Evolutionary conservation across 768 basidiomycete genomes (phyloP).

Genomic region (Pleurotus citrinopileatus): DNA sequence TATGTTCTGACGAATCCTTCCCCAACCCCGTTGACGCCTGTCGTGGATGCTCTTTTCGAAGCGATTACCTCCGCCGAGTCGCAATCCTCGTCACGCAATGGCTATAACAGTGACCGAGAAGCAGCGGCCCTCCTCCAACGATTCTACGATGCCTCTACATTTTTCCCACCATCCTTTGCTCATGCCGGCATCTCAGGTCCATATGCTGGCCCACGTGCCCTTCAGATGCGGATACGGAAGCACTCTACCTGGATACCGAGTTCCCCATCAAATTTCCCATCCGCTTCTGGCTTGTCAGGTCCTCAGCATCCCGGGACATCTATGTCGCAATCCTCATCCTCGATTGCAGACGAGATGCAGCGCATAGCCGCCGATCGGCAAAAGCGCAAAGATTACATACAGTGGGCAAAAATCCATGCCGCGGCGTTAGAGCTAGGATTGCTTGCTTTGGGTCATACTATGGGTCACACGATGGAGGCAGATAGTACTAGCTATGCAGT

Average conservation of each 20-base stretch:
- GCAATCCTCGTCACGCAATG: slow-evolving; percentile 21
- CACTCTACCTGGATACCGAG: slow-evolving; percentile 50
- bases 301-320: slow-evolving; percentile 15
- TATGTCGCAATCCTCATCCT: slow-evolving; percentile 24
- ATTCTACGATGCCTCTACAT: slow-evolving; percentile 49
- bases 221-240: slow-evolving; percentile 59
- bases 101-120: slow-evolving; percentile 27
- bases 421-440: slow-evolving; percentile 60
- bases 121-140: slow-evolving; percentile 41
- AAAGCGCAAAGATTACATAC: slow-evolving; percentile 59
- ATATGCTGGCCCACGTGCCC: slow-evolving; percentile 51
- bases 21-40: slow-evolving; percentile 44
- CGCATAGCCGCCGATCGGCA: slow-evolving; percentile 59
- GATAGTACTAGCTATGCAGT: slow-evolving; percentile 42
- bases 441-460: slow-evolving; percentile 28
- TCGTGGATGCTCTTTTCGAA: slow-evolving; percentile 54
- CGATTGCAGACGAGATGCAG: slow-evolving; percentile 60
- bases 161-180: slow-evolving; percentile 43
- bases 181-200: slow-evolving; percentile 58
- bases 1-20: slow-evolving; percentile 48
- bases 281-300: slow-evolving; percentile 14
- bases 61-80: slow-evolving; percentile 36
- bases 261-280: slow-evolving; percentile 14
- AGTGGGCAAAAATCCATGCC: slow-evolving; percentile 66
- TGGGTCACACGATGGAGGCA: slow-evolving; percentile 36